phyloP scores from a whole-genome alignment of 2,329 filamentous ascomycete species.

The Decorospora gaudefroyi region DNA sequence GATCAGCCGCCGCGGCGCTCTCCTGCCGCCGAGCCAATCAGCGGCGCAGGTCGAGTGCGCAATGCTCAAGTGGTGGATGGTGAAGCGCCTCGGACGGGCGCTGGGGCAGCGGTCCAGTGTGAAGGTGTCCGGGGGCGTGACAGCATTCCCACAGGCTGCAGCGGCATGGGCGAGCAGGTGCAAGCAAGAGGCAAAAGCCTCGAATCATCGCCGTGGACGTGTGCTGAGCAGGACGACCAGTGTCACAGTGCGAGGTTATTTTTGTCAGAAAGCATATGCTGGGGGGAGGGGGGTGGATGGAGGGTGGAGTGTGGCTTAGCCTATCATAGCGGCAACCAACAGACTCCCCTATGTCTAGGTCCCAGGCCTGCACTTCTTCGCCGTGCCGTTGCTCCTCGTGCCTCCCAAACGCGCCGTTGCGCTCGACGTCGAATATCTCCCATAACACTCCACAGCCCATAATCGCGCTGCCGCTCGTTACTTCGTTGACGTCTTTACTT shows the following conservation, averaged over 20 bases:
- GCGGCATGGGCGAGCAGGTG: constrained; percentile 15
- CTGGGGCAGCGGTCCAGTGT: constrained; percentile 12
- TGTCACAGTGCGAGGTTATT: constrained; percentile 36
- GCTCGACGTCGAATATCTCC: constrained; percentile 13
- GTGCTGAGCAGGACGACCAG: constrained; percentile 24
- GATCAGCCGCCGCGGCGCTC: constrained; percentile 35
- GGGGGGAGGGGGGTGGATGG: background rate
- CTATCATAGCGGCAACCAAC: constrained; percentile 13
- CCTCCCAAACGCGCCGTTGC: constrained; percentile 12
- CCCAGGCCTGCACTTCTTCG: constrained; percentile 13
- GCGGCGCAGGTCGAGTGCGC: no score
- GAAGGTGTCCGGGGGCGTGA: background rate
- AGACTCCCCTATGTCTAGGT: no score
- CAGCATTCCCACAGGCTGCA: background rate
- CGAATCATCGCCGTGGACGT: constrained; percentile 14
- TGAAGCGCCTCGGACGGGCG: constrained; percentile 15
- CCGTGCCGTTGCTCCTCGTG: constrained; percentile 17
- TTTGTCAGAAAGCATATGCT: constrained; percentile 26
- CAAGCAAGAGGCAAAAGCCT: constrained; percentile 3
- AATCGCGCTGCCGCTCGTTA: no score
- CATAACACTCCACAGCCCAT: no score
- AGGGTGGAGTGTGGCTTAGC: constrained; percentile 12
- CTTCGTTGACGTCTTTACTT: no score
- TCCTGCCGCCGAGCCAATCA: constrained; percentile 21
- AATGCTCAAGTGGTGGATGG: no score